Base-by-base conservation (phyloP, 139 green algal species). In the Zygnema circumcarinatum region DNA sequence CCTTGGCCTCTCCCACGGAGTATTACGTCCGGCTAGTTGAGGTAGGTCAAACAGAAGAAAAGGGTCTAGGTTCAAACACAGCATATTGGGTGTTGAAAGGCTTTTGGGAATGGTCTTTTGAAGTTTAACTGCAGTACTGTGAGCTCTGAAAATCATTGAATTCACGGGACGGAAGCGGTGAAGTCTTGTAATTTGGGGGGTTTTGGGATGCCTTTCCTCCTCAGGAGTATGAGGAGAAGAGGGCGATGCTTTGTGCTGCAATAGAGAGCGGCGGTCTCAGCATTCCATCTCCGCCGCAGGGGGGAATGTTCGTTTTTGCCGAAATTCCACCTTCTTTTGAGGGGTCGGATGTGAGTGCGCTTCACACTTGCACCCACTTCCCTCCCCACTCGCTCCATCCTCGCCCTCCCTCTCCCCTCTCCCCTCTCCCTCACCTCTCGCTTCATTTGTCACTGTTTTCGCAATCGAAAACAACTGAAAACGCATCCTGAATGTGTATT, bases 261-360 rank as follows among this genome's bases (percentile, higher is more conserved):
- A n/a, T n/a, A n/a, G n/a, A n/a, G n/a, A n/a, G n/a, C n/a, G n/a
- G n/a, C n/a, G 75, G 32, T 38, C n/a, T 74, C 76, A 11, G 41
- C 21, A 31, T 88, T 16, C 21, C 38, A 16, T 2, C 32, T 31
- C 11, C n/a, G 74, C 82, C 82, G 20, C 3, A 62, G 29, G 82
- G 82, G 20, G 68, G 38, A 41, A 84, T 88, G 21, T 88, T 82
- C 39, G 75, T 88, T 31, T 88, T 88, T 88, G 82, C 82, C 7
- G 20, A 67, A 38, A 67, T 88, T 16, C 80, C 80, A 11, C 29
- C 56, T 7, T n/a, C 31, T 29, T 56, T 21, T 11, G 69, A 74
- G 16, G n/a, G n/a, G 29, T 31, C n/a, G 7, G 80, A 86, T 87
- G 80, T 86, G 80, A 38, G 29, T 69, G 22, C 47, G 16, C 47